These are phyloP conservation scores for Ormosia emarginata DNA, from an alignment of 306 rosid species.

Conservation along the genomic window DNA sequence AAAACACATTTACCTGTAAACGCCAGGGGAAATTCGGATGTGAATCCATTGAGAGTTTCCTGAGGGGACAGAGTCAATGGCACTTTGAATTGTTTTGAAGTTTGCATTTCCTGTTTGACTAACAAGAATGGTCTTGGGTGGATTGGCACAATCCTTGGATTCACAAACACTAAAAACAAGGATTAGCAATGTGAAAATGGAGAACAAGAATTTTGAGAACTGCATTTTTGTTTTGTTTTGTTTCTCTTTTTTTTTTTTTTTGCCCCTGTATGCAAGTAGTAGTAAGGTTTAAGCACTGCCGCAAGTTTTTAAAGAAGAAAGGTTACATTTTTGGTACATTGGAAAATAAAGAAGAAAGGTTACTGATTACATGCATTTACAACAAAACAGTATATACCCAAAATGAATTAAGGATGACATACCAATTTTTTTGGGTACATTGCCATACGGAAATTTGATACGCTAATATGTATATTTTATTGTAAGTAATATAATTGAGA, in stretches of 20 bases:
- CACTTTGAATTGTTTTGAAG: constrained; percentile 37
- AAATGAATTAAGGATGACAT: no score
- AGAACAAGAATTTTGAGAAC: background rate
- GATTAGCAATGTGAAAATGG: background rate
- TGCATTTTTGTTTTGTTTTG: background rate
- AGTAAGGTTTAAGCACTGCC: background rate
- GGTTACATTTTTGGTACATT: background rate
- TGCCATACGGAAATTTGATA: no score
- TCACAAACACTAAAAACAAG: background rate
- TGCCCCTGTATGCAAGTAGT: background rate
- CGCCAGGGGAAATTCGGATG: constrained; percentile 24
- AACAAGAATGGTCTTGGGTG: background rate
- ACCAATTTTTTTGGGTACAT: no score
- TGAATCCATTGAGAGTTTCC: constrained; percentile 33
- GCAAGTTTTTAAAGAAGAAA: background rate
- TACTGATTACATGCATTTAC: background rate
- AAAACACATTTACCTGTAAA: background rate
- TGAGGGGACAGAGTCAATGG: constrained; percentile 19
- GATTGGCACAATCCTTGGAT: constrained; percentile 11
- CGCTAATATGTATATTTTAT: no score
- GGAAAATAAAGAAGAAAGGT: no score
- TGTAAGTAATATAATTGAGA: no score
- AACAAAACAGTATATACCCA: no score
- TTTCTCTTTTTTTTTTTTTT: no score
- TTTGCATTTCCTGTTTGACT: background rate